phyloP scores from a whole-genome alignment of 768 basidiomycete species.

The Hirschioporus abietinus region DNA sequence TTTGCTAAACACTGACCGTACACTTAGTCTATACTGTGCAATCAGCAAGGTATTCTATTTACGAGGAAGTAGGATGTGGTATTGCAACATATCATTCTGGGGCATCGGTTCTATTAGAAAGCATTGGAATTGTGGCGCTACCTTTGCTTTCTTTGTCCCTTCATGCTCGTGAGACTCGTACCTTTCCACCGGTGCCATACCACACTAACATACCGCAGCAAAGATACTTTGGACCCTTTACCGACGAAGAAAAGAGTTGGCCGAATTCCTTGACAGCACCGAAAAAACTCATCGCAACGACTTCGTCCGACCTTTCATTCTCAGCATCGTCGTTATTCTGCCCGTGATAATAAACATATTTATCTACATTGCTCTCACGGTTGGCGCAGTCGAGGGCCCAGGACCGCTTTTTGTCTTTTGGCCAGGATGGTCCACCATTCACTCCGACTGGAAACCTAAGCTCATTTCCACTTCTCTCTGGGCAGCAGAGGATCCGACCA shows the following conservation, averaged over 20 bases:
- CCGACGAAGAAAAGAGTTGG: background rate
- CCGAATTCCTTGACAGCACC: no score
- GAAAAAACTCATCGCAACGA: no score
- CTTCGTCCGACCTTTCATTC: no score
- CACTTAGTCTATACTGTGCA: slow-evolving; percentile 34
- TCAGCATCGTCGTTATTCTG: no score
- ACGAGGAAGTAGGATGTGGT: slow-evolving; percentile 36
- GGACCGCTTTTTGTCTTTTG: background rate
- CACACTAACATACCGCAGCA: no score
- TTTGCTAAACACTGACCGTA: background rate
- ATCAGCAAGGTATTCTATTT: slow-evolving; percentile 37
- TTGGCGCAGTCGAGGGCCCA: background rate
- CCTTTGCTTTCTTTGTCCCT: no score
- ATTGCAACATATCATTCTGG: background rate
- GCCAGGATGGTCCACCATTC: background rate
- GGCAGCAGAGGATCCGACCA: background rate
- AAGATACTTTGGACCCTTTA: background rate
- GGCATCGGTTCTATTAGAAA: background rate
- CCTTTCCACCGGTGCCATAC: slow-evolving; percentile 6
- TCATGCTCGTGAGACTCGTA: slow-evolving; percentile 9
- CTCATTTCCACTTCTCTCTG: background rate
- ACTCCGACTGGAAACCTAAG: background rate
- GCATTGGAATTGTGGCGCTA: background rate
- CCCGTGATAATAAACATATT: background rate
- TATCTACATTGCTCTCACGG: background rate